Base-by-base conservation (phyloP, 176 grass and related monocot genomes). In the Aegilops tauschii region DNA sequence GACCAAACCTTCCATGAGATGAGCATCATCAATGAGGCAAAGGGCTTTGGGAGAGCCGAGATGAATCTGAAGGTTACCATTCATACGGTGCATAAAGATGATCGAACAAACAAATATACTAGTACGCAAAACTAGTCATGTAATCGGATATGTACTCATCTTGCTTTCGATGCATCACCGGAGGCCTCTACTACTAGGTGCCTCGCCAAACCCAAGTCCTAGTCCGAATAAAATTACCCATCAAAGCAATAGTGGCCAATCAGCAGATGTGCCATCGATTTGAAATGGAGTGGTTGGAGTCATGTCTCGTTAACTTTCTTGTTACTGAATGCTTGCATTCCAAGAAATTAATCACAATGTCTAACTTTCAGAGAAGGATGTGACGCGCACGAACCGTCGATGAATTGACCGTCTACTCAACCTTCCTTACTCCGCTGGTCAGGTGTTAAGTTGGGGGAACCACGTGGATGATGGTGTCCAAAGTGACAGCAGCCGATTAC, bases 211-310 rank as follows among this genome's bases (percentile, higher is more conserved):
- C 42, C 10, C 10, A 45, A 45, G 42, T 29, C 18, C 23, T 73
- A 59, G 69, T 44, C 78, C 17, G 36, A 47, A 76, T 44, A 69
- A 82, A 86, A 67, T n/a, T 52, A 80, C 9, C 64, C 80, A n/a
- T 78, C 6, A 16, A 27, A 29, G 21, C 65, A 52, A 27, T 13
- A 30, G 83, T 39, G 84, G 56, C 54, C 30, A 70, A 80, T 80
- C 16, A 61, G 59, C 76, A 20, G 69, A 64, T n/a, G 83, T 68
- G 88, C 83, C 78, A 69, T 83, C 80, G 56, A 83, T 83, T 85
- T 31, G 80, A 83, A 80, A 90, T 87, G 32, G 66, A 87, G 80
- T 68, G 28, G 84, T 47, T 79, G 84, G 61, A 65, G 66, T 66
- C 80, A 65, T 79, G 72, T 56, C 73, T 28, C 64, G 5, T 54